These are phyloP conservation scores for Kodamaea anthophila DNA, from an alignment of 1,139 yeast genomes.

Conservation along the genomic window DNA sequence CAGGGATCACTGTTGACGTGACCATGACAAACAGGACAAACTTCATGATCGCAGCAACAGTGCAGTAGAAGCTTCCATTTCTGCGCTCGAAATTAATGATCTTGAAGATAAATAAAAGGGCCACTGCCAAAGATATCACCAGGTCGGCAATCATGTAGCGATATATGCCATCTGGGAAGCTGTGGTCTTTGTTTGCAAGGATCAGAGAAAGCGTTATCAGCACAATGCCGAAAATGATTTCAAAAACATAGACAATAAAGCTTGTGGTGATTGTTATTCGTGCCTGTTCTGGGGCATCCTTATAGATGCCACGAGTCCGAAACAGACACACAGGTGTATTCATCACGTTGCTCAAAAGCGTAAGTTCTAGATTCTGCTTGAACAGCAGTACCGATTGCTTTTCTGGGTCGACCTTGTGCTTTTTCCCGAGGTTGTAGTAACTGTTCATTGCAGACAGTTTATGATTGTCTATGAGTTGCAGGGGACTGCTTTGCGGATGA, in stretches of 20 bases:
- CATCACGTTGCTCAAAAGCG: slow-evolving; percentile 32
- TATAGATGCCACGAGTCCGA: slow-evolving; percentile 5
- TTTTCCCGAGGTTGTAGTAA: not conserved
- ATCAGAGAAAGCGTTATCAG: slow-evolving; percentile 27
- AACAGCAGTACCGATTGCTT: slow-evolving; percentile 19
- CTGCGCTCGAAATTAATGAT: slow-evolving; percentile 35
- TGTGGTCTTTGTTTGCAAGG: slow-evolving; percentile 20
- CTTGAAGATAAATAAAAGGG: slow-evolving; percentile 30
- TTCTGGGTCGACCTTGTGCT: slow-evolving; percentile 5
- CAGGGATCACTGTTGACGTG: slow-evolving; percentile 22
- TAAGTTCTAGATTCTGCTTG: slow-evolving; percentile 23
- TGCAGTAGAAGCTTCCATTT: slow-evolving; percentile 40
- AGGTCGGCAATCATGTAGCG: slow-evolving; percentile 36
- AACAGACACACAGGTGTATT: slow-evolving; percentile 25
- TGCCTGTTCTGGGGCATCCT: slow-evolving; percentile 11
- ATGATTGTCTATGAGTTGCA: no score
- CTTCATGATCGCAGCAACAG: slow-evolving; percentile 28
- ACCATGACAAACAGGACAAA: slow-evolving; percentile 29
- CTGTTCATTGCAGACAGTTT: not conserved
- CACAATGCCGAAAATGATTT: slow-evolving; percentile 28
- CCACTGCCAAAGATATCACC: slow-evolving; percentile 27
- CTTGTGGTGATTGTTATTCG: slow-evolving; percentile 23
- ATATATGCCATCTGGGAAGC: slow-evolving; percentile 22
- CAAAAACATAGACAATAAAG: slow-evolving; percentile 30
- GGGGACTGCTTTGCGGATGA: not conserved